These are phyloP conservation scores for Fusarium scirpi DNA, from an alignment of 2,329 filamentous ascomycete species.

Conservation along the genomic window DNA sequence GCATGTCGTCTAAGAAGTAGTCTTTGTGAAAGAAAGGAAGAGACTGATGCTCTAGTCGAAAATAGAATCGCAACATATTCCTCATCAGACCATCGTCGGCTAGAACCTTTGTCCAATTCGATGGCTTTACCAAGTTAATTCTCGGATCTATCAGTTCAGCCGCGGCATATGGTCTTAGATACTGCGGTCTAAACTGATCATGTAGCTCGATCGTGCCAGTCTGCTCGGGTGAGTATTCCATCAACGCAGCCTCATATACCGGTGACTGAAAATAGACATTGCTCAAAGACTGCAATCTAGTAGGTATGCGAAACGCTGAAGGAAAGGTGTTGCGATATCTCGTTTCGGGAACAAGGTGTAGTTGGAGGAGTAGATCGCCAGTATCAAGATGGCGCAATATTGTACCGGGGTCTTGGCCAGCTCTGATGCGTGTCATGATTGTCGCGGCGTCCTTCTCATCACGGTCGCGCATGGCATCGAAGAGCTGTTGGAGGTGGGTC, in stretches of 20 bases:
- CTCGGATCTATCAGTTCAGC: neutral
- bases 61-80: neutral
- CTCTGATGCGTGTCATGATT: neutral
- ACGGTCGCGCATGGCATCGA: neutral
- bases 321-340: neutral
- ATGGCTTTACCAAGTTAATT: neutral
- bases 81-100: neutral
- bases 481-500: too few species aligned
- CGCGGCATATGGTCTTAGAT: neutral
- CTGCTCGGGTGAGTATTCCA: neutral
- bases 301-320: neutral
- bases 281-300: neutral
- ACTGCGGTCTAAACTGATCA: neutral
- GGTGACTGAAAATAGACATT: neutral
- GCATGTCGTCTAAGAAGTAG: neutral
- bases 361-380: neutral
- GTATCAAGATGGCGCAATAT: neutral
- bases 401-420: neutral
- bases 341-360: neutral
- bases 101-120: neutral
- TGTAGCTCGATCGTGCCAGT: neutral
- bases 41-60: neutral
- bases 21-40: neutral
- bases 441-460: neutral
- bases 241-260: neutral